Evolutionary conservation across 306 rosid genomes (phyloP).

Genomic region (Senna siamea): DNA sequence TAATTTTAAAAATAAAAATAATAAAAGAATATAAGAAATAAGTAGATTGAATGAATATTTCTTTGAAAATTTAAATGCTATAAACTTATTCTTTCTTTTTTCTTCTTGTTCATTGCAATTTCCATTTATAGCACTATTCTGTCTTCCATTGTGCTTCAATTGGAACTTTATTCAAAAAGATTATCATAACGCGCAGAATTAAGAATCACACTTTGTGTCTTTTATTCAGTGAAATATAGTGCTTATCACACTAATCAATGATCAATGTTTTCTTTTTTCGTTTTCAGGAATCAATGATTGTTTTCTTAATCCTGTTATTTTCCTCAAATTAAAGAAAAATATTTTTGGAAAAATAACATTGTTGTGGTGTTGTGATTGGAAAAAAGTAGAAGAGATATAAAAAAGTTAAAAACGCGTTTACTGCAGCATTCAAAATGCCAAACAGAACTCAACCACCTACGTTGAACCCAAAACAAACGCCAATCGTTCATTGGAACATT

Average conservation of each 20-base stretch:
- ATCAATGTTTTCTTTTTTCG: too few relatives aligned
- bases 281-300: too few relatives aligned
- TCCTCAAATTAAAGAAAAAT: neutral
- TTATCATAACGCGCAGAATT: neutral
- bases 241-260: neutral
- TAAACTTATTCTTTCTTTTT: too few relatives aligned
- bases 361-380: neutral
- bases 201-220: neutral
- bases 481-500: constrained; percentile 19
- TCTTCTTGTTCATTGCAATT: neutral
- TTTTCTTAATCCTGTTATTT: neutral
- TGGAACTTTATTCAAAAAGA: neutral
- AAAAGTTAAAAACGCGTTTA: neutral
- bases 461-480: constrained; percentile 27
- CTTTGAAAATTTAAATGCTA: too few relatives aligned
- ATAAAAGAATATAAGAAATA: too few relatives aligned
- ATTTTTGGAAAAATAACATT: neutral
- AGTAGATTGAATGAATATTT: too few relatives aligned
- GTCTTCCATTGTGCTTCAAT: neutral
- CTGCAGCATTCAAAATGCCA: constrained; percentile 13
- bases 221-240: neutral
- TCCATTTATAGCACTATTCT: neutral
- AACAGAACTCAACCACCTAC: constrained; percentile 24
- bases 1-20: too few relatives aligned
- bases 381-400: neutral